Evolutionary conservation across 257 asterid genomes (phyloP).

Genomic region (Coffea eugenioides): DNA sequence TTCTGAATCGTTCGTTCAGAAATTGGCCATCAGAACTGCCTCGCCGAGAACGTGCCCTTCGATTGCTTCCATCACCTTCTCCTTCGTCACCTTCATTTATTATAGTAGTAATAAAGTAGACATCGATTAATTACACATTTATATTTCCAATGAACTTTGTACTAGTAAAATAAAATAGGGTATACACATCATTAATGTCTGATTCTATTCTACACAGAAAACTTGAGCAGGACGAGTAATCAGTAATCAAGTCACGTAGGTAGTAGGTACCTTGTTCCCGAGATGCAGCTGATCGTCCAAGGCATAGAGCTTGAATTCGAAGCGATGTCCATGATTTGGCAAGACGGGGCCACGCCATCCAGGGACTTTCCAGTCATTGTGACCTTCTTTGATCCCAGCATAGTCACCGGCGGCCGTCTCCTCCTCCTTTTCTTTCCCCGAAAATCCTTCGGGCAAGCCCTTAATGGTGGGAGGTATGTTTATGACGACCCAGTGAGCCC

Average conservation of each 20-base stretch:
- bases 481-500: constrained; percentile 67
- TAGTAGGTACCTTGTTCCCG: constrained; percentile 64
- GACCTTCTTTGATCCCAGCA: constrained; percentile 57
- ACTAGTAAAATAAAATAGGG: too few relatives aligned
- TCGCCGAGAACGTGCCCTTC: constrained; percentile 81
- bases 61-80: constrained; percentile 65
- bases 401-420: constrained; percentile 38
- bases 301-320: constrained; percentile 78
- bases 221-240: too few relatives aligned
- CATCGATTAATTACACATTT: too few relatives aligned
- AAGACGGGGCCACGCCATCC: constrained; percentile 79
- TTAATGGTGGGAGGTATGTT: constrained; percentile 70
- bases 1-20: constrained; percentile 13
- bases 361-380: constrained; percentile 52
- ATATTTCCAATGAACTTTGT: too few relatives aligned
- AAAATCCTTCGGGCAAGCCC: constrained; percentile 86
- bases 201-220: too few relatives aligned
- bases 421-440: constrained; percentile 47
- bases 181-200: too few relatives aligned
- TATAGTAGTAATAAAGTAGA: too few relatives aligned
- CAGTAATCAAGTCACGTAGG: too few relatives aligned
- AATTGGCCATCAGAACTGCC: constrained; percentile 52
- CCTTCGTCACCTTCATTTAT: constrained; percentile 63
- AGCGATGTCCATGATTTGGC: constrained; percentile 57
- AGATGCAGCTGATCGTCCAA: constrained; percentile 53